Evolutionary conservation across 371 early-diverging fungal species (phyloP).

Genomic region (Saksenaea vasiformis): DNA sequence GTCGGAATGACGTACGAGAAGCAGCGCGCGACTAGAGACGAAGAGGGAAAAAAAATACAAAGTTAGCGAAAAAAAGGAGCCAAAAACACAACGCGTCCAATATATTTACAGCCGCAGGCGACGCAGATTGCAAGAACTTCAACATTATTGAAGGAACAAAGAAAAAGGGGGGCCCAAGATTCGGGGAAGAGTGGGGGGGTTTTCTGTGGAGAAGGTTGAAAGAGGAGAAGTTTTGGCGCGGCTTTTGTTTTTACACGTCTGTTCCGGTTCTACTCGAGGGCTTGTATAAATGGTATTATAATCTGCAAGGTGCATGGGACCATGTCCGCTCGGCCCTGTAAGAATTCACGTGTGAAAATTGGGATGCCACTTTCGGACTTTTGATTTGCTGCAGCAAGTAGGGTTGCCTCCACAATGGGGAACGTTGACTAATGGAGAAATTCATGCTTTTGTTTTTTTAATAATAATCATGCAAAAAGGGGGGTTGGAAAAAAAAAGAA

Average conservation of each 20-base stretch:
- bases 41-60: conserved; percentile 8
- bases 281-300: not conserved
- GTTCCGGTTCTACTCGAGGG: not conserved
- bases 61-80: not conserved
- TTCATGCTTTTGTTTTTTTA: not conserved
- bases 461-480: not conserved
- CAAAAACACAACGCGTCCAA: not conserved
- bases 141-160: conserved; percentile 17
- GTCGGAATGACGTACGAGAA: not conserved
- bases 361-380: not conserved
- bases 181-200: conserved; percentile 1
- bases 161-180: conserved; percentile 7
- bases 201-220: conserved; percentile 1
- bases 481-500: not conserved
- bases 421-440: not conserved
- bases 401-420: not conserved
- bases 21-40: not conserved
- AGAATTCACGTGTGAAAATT: not conserved
- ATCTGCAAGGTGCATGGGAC: not conserved
- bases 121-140: conserved; percentile 25
- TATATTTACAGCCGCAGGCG: conserved; percentile 20
- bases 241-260: conserved; percentile 1
- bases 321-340: not conserved
- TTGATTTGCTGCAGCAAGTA: not conserved
- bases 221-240: conserved; percentile 3